phyloP scores from a whole-genome alignment of 1,284 basidiomycete species.

The Microbotryum saponariae region DNA sequence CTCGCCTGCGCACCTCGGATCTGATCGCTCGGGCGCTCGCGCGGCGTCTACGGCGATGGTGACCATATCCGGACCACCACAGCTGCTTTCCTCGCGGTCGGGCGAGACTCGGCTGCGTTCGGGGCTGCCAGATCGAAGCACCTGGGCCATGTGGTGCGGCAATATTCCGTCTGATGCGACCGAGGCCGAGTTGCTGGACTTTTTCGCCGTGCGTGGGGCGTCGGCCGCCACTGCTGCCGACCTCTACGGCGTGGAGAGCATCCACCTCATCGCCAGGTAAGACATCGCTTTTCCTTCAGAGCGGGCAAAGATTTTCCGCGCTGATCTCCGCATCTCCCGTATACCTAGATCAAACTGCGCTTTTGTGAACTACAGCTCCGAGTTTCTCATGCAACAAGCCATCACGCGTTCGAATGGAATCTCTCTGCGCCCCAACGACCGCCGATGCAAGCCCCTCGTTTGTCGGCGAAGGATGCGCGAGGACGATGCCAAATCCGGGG shows the following conservation, averaged over 20 bases:
- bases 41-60: too few relatives aligned
- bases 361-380: conserved; percentile 5
- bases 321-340: too few relatives aligned
- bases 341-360: conserved; percentile 6
- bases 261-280: neutral
- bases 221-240: neutral
- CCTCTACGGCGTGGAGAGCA: neutral
- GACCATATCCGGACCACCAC: too few relatives aligned
- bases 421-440: conserved; percentile 1
- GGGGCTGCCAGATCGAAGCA: neutral
- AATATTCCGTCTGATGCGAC: conserved; percentile 1
- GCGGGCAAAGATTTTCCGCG: too few relatives aligned
- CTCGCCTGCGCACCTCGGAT: too few relatives aligned
- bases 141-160: conserved; percentile 1
- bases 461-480: conserved; percentile 2
- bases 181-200: neutral
- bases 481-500: conserved; percentile 8
- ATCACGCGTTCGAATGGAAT: neutral
- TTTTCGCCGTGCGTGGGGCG: neutral
- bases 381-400: conserved; percentile 1
- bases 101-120: neutral
- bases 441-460: conserved; percentile 6
- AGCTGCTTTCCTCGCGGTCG: neutral
- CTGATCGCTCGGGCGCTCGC: too few relatives aligned
- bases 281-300: too few relatives aligned